These are phyloP conservation scores for Penicillium expansum DNA, from an alignment of 2,329 filamentous ascomycete species.

Conservation along the genomic window DNA sequence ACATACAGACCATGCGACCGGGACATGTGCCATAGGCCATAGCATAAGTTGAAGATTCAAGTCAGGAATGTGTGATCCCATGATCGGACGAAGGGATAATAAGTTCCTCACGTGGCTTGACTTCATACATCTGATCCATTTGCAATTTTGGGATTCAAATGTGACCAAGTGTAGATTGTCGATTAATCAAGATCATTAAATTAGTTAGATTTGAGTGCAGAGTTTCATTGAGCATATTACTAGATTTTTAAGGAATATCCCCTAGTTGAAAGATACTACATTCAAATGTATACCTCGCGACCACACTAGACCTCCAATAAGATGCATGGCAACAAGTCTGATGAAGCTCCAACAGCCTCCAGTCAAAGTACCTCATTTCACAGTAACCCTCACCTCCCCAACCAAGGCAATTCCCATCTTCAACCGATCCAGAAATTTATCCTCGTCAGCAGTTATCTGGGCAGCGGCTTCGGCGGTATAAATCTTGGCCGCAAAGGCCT, in stretches of 20 bases:
- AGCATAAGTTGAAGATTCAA: not conserved
- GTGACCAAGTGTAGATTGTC: not conserved
- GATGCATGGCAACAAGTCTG: not conserved
- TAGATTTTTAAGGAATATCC: not conserved
- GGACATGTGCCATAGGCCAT: conserved; percentile 10
- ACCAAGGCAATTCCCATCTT: conserved; percentile 3
- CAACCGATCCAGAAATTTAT: conserved; percentile 17
- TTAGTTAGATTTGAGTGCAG: not conserved
- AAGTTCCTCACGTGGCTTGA: not conserved
- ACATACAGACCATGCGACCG: conserved; percentile 20
- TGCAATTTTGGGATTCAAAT: not conserved
- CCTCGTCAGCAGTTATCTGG: conserved; percentile 22
- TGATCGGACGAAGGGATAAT: not conserved
- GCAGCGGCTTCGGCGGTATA: conserved; percentile 14
- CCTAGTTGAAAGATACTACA: not conserved
- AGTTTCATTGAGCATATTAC: not conserved
- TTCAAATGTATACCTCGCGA: not conserved
- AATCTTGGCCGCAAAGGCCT: conserved; percentile 11
- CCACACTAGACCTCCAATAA: too few relatives aligned
- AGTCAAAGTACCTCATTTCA: not conserved
- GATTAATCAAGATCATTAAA: too few relatives aligned
- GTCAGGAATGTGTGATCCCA: not conserved
- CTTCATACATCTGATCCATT: not conserved
- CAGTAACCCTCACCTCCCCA: conserved; percentile 3
- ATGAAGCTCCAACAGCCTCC: not conserved